Evolutionary conservation across 257 asterid genomes (phyloP).

Genomic region (Solanum stenotomum): DNA sequence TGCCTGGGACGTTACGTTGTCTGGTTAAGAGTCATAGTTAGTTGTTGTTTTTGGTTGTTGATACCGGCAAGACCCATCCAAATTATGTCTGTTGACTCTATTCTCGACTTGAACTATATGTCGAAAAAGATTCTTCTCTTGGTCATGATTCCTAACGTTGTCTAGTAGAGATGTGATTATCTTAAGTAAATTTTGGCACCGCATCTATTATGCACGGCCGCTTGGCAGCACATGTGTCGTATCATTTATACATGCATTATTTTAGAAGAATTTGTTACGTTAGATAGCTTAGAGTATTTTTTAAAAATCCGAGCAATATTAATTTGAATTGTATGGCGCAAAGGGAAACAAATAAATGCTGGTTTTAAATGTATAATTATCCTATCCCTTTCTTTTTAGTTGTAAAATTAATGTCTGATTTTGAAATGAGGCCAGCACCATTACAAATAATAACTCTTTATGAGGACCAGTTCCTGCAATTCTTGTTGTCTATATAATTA

Average conservation of each 20-base stretch:
- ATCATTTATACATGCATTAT: background rate
- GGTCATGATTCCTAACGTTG: too few species aligned
- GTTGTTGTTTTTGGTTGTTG: background rate
- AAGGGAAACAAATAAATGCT: background rate
- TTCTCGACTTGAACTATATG: background rate
- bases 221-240: background rate
- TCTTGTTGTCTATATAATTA: background rate
- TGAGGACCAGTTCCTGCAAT: background rate
- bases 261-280: background rate
- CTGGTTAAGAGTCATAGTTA: background rate
- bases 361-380: background rate
- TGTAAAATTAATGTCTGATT: background rate
- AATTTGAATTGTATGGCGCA: background rate
- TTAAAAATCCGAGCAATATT: background rate
- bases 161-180: background rate
- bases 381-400: background rate
- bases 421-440: background rate
- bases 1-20: background rate
- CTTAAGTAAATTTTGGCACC: background rate
- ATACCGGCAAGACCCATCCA: background rate
- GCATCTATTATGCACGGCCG: background rate
- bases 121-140: background rate
- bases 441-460: background rate
- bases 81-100: background rate
- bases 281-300: background rate